A percentile compares a stretch with the other conserved stretches of the same genome.
Conservation (phyloP, 2,329 filamentous ascomycete genomes). For the Byssothecium circinans region DNA sequence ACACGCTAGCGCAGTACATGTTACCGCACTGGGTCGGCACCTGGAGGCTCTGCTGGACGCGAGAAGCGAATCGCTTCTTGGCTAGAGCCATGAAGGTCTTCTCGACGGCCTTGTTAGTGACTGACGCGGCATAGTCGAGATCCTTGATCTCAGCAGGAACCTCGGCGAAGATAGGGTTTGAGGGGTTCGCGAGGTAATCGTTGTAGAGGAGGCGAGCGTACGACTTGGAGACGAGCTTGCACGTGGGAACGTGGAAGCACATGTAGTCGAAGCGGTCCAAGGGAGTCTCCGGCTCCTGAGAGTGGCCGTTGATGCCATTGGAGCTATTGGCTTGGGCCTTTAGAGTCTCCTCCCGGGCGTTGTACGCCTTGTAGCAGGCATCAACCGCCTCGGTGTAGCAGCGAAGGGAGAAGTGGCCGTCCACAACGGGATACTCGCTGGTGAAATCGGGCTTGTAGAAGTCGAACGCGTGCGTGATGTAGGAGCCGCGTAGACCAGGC, state of each 20-base stretch:
- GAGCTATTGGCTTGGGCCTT: slow-evolving; percentile 48
- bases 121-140: slow-evolving; percentile 50
- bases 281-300: slow-evolving; percentile 46
- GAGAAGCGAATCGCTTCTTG: slow-evolving; percentile 55
- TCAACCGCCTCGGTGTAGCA: slow-evolving; percentile 58
- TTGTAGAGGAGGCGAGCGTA: slow-evolving; percentile 57
- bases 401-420: slow-evolving; percentile 56
- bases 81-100: slow-evolving; percentile 56
- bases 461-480: slow-evolving; percentile 56
- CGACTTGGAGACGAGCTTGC: slow-evolving; percentile 58
- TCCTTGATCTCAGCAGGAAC: slow-evolving; percentile 53
- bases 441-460: slow-evolving; percentile 60
- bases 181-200: slow-evolving; percentile 52
- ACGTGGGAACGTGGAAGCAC: slow-evolving; percentile 58
- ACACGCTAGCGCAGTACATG: slow-evolving; percentile 59
- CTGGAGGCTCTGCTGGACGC: slow-evolving; percentile 54
- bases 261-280: slow-evolving; percentile 59
- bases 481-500: slow-evolving; percentile 53
- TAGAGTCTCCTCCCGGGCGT: slow-evolving; percentile 51
- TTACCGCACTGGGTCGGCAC: slow-evolving; percentile 58
- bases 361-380: slow-evolving; percentile 58
- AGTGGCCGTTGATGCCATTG: slow-evolving; percentile 34
- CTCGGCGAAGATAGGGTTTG: slow-evolving; percentile 53
- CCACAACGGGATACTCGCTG: slow-evolving; percentile 57
- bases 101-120: slow-evolving; percentile 56